These are phyloP conservation scores for Ramalina peruviana DNA, from an alignment of 495 filamentous ascomycete species.

Conservation along the genomic window DNA sequence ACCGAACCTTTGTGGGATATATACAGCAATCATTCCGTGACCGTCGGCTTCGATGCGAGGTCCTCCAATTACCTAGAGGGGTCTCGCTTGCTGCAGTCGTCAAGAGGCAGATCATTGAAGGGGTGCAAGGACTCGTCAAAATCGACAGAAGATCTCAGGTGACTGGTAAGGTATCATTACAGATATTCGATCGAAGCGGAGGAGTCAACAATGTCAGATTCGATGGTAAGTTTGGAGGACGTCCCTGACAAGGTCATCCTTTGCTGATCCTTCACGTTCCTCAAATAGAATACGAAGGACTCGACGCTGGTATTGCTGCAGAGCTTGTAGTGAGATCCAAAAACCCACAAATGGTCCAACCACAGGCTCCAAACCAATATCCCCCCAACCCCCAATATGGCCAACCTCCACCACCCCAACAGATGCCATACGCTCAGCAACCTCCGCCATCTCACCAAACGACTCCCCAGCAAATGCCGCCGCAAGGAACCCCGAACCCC, in stretches of 20 bases:
- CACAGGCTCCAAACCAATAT: slow-evolving; percentile 27
- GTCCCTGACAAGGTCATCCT: background rate
- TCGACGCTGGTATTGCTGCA: slow-evolving; percentile 62
- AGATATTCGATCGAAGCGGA: slow-evolving; percentile 68
- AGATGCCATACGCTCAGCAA: slow-evolving; percentile 20
- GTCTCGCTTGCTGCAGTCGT: slow-evolving; percentile 64
- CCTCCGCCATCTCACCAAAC: slow-evolving; percentile 22
- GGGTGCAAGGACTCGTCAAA: slow-evolving; percentile 71
- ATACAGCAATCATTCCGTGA: slow-evolving; percentile 61
- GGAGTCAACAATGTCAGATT: slow-evolving; percentile 60
- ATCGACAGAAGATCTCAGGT: slow-evolving; percentile 54
- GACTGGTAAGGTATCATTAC: slow-evolving; percentile 57
- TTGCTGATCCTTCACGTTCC: background rate
- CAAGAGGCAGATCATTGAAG: slow-evolving; percentile 73
- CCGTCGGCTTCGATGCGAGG: slow-evolving; percentile 56
- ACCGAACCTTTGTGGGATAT: slow-evolving; percentile 69
- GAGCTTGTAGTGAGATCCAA: slow-evolving; percentile 71
- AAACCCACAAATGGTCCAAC: slow-evolving; percentile 32
- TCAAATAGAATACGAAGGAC: slow-evolving; percentile 55
- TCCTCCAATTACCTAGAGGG: slow-evolving; percentile 59
- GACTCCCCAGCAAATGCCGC: slow-evolving; percentile 21
- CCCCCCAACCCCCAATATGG: slow-evolving; percentile 31
- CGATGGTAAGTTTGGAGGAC: slow-evolving; percentile 38
- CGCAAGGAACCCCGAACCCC: slow-evolving; percentile 15
- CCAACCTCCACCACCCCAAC: slow-evolving; percentile 26